Base-by-base conservation (phyloP, 148 eudicot genomes). In the Rhododendron mucronatum region DNA sequence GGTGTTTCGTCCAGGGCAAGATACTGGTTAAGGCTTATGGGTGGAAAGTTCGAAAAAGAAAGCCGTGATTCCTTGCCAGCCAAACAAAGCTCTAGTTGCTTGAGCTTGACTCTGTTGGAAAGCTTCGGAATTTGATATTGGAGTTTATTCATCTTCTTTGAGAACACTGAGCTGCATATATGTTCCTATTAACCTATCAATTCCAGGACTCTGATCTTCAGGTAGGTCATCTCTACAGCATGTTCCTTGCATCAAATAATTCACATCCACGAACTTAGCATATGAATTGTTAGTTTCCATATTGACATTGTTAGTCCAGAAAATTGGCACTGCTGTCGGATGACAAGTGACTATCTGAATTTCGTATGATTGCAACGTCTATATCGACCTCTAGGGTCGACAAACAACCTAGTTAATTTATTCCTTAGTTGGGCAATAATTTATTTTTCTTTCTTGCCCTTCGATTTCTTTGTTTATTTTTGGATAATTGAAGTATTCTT, bases 41-140 rank as follows among this genome's bases (percentile, higher is more conserved):
- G 85, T 85, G 74, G 88, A 71, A 82, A 85, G 37, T 80, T 57
- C 59, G 57, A 63, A 79, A 81, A 41, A 47, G 55, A 84, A 83
- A 47, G 84, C 88, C 83, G 83, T 80, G 79, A 80, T 87, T 84
- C 84, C 87, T 84, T 93, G 85, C 85, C 90, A 88, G 50, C 83
- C 55, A 63, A 44, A 88, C 80, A 85, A 86, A 39, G 87, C 88
- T 86, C 79, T 23, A 48, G 48, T 73, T 87, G 45, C 75, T 75
- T 50, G 74, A 20, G 82, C 59, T 77, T 47, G 84, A 51, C 73
- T 76, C 67, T 89, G 77, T 84, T 82, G 86, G 84, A 71, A 71
- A 30, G 20, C 39, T 88, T 89, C 55, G 82, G 87, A 87, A 88
- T 91, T 90, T 89, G 86, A 35, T 81, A 75, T 47, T 88, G 86